These are phyloP conservation scores for Colletotrichum gigasporum DNA, from an alignment of 2,329 filamentous ascomycete species.

Conservation along the genomic window DNA sequence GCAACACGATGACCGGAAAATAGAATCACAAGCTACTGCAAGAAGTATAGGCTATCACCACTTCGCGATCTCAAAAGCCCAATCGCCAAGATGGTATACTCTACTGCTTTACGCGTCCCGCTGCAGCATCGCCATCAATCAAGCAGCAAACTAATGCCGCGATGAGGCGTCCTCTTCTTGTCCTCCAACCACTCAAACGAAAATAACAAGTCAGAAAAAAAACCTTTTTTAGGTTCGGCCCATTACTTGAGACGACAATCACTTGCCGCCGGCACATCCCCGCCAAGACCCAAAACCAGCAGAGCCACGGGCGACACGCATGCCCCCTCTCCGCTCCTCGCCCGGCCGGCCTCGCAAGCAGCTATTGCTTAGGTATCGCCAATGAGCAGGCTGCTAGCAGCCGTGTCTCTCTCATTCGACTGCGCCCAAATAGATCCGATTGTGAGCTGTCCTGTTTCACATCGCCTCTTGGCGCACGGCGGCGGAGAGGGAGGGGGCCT, in stretches of 20 bases:
- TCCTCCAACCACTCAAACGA: neutral
- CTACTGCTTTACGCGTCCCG: neutral
- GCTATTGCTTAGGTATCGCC: too few relatives aligned
- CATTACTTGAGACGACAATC: slow-evolving; percentile 12
- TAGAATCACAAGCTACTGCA: too few relatives aligned
- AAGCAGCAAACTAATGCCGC: neutral
- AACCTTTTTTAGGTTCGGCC: neutral
- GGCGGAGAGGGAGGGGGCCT: neutral
- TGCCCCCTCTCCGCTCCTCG: neutral
- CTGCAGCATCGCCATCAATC: neutral
- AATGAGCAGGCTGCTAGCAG: neutral
- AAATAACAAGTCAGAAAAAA: neutral
- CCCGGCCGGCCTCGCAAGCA: neutral
- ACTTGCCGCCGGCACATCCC: slow-evolving; percentile 16
- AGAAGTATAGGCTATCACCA: too few relatives aligned
- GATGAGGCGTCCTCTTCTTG: too few relatives aligned
- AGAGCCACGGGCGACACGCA: slow-evolving; percentile 29
- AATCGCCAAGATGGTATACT: neutral
- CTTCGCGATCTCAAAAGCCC: neutral
- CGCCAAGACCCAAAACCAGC: slow-evolving; percentile 28
- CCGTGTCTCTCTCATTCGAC: neutral
- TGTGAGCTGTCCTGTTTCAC: slow-evolving; percentile 26
- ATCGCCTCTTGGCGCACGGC: slow-evolving; percentile 4
- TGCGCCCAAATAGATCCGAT: neutral
- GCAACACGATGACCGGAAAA: neutral